These are phyloP conservation scores for Pyrenochaeta sp. DNA, from an alignment of 2,329 filamentous ascomycete genomes.

Conservation along the genomic window DNA sequence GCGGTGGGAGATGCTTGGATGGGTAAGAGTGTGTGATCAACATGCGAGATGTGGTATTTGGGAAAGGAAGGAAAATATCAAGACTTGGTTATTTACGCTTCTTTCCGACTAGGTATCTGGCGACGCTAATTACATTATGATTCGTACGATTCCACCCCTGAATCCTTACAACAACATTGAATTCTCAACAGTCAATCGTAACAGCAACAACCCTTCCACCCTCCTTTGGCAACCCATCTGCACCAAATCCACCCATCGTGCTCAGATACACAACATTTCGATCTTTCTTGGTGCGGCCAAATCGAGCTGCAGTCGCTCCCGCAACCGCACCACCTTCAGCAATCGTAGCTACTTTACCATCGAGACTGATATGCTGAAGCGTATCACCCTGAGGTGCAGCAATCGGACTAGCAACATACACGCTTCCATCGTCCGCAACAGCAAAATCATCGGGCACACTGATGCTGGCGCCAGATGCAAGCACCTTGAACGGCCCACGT, in stretches of 20 bases:
- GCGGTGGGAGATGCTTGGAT: no score
- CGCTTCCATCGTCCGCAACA: conserved; percentile 20
- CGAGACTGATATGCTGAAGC: conserved; percentile 11
- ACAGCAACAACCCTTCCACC: conserved; percentile 35
- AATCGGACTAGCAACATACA: conserved; percentile 15
- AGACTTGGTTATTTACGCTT: no score
- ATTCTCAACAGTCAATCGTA: background rate
- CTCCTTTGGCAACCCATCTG: conserved; percentile 26
- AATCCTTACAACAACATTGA: background rate
- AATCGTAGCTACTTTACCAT: conserved; percentile 15
- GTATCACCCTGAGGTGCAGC: conserved; percentile 14
- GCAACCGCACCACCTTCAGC: conserved; percentile 14
- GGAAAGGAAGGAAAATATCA: no score
- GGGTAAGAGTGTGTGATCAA: no score
- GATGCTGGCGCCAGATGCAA: conserved; percentile 9
- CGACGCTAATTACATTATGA: background rate
- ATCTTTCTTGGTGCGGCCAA: conserved; percentile 25
- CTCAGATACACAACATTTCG: conserved; percentile 27
- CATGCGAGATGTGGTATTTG: no score
- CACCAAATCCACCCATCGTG: conserved; percentile 27
- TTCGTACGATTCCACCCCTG: background rate
- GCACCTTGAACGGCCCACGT: conserved; percentile 6
- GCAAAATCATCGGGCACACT: conserved; percentile 26
- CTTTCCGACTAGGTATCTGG: no score
- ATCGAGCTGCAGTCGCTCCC: conserved; percentile 20